A percentile compares a stretch with the other conserved stretches of the same genome.
These are phyloP conservation scores for Barnettozyma wickerhamii DNA, from an alignment of 805 yeast species.

Conservation along the genomic window DNA sequence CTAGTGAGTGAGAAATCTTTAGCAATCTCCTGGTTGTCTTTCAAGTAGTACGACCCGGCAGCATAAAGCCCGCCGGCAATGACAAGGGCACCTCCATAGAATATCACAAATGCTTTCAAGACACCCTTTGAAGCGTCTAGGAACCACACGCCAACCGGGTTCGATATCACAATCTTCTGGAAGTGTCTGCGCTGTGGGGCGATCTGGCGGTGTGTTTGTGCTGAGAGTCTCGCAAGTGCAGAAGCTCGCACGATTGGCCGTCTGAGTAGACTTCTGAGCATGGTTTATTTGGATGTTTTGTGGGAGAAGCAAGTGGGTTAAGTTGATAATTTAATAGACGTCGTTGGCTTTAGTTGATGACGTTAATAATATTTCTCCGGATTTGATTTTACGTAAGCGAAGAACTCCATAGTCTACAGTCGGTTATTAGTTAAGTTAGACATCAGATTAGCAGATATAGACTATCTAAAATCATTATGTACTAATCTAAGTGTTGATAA, in stretches of 20 bases:
- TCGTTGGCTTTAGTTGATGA: too few species aligned
- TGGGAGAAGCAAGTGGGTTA: too few species aligned
- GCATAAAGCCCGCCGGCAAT: constrained; percentile 8
- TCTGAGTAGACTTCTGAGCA: not conserved
- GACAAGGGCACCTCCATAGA: constrained; percentile 11
- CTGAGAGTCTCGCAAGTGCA: not conserved
- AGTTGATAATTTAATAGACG: too few species aligned
- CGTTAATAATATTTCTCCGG: too few species aligned
- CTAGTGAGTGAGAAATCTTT: constrained; percentile 8
- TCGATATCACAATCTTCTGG: constrained; percentile 3
- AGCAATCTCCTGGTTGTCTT: constrained; percentile 12
- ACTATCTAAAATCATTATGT: too few species aligned
- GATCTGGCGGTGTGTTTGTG: not conserved
- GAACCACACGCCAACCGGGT: constrained; percentile 4
- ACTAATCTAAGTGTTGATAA: too few species aligned
- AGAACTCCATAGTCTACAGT: too few species aligned
- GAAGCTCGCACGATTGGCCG: not conserved
- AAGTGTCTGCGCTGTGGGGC: not conserved
- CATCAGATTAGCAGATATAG: too few species aligned
- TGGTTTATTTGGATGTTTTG: not conserved
- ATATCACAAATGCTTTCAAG: constrained; percentile 14
- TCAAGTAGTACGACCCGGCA: constrained; percentile 6
- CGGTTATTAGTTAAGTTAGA: too few species aligned
- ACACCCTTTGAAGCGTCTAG: constrained; percentile 10
- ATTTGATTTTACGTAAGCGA: too few species aligned